Base-by-base conservation (phyloP, 83 land plant genomes). In the Isoetes engelmannii region DNA sequence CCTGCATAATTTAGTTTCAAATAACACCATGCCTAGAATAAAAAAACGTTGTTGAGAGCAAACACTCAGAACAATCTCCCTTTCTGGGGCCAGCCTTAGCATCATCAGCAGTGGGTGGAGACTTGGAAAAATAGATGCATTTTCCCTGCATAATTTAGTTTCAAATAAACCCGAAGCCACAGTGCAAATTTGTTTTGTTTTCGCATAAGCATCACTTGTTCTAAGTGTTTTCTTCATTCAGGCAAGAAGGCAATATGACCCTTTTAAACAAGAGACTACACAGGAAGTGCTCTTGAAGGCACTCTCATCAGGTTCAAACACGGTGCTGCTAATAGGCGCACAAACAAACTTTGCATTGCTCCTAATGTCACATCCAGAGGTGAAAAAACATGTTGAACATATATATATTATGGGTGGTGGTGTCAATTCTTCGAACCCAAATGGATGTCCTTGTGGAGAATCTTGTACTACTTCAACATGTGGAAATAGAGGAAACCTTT, bases 331-430 rank as follows among this genome's bases (percentile, higher is more conserved):
- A 0, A 81, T 71, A 18, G 96, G 96, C 58, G 67, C 83, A 15
- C 89, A 87, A 46, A 90, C 96, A 57, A 90, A 90, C 56, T 72
- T 90, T 44, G 96, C 84, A 6, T 68, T 87, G 10, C 85, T 90
- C 55, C 84, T 90, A 4, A 85, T 87, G 89, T 75, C 69, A 44
- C 73, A 87, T 72, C 89, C 92, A 5, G 82, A 85, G 51, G 49
- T 90, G 60, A 87, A 84, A 84, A 84, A 79, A 69, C 85, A 87
- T 65, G 65, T 90, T 37, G 80, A 85, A 51, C 92, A 87, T 44
- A 69, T 90, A 47, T 90, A 77, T 74, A 67, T 83, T 15, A 90
- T 90, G 96, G 96, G 92, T 42, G 96, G 96, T 63, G 86, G 88
- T 6, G 81, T 89, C 9, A 80, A 80, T 28, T 84, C 89, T 1